Evolutionary conservation across 495 filamentous ascomycete genomes (phyloP).

Genomic region (Podospora fimiseda): DNA sequence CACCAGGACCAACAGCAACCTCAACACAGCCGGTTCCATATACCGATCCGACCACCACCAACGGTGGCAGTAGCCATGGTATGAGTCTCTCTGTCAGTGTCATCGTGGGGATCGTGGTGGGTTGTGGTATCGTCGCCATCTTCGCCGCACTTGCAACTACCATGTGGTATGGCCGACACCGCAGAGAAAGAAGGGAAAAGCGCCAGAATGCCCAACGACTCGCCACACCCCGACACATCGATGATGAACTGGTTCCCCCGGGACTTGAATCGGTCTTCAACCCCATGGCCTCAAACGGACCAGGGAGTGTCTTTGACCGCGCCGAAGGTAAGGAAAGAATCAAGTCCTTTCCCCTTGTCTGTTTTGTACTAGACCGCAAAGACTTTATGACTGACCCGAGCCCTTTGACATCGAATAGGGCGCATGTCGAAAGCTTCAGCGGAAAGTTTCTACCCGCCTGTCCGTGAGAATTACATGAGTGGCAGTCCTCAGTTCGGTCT

Average conservation of each 20-base stretch:
- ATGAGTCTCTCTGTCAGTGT: conserved; percentile 12
- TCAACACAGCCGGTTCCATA: neutral
- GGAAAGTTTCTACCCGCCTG: conserved; percentile 2
- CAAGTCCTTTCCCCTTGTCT: too few species aligned
- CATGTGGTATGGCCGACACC: conserved; percentile 13
- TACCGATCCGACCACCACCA: neutral
- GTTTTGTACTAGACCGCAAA: too few species aligned
- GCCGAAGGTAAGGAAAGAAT: conserved; percentile 8
- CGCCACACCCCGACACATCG: neutral
- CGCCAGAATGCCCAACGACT: neutral
- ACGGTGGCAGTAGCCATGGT: conserved; percentile 6
- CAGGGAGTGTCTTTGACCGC: conserved; percentile 13
- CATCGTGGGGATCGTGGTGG: conserved; percentile 18
- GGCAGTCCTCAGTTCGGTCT: neutral
- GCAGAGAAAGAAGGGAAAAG: conserved; percentile 9
- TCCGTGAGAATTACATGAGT: neutral
- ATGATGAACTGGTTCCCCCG: conserved; percentile 5
- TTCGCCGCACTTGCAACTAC: conserved; percentile 8
- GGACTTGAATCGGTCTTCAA: conserved; percentile 13
- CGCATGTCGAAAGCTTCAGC: conserved; percentile 6
- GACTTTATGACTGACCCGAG: neutral
- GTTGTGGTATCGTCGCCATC: conserved; percentile 10
- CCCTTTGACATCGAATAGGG: neutral
- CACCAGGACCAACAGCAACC: neutral
- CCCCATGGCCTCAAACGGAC: conserved; percentile 10